Evolutionary conservation across 2,329 filamentous ascomycete genomes (phyloP).

Genomic region (Venturia asperata): DNA sequence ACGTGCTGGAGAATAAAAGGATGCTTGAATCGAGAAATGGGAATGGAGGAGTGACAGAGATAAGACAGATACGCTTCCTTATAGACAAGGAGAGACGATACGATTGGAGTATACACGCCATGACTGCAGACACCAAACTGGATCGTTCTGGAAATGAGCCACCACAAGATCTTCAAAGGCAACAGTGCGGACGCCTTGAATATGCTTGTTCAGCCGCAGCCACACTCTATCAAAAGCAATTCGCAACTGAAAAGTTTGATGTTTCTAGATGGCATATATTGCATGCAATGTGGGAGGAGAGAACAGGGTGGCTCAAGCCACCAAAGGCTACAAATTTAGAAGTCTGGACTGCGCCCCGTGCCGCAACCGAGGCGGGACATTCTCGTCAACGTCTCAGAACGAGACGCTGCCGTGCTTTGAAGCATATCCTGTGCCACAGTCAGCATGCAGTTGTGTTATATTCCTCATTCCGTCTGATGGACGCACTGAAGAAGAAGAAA

Average conservation of each 20-base stretch:
- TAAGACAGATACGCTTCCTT: no score
- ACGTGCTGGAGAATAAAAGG: no score
- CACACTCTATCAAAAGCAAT: no score
- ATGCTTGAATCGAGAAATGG: no score
- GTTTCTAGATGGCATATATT: no score
- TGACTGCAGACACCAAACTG: neutral
- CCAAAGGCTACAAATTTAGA: neutral
- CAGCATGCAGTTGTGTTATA: neutral
- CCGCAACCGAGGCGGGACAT: neutral
- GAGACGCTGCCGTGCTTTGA: neutral
- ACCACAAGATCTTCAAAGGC: neutral
- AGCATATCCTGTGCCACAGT: neutral
- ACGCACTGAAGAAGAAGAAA: neutral
- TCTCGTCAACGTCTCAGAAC: neutral
- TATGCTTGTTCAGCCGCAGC: neutral
- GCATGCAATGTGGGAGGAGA: no score
- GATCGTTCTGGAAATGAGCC: neutral
- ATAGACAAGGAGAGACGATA: neutral
- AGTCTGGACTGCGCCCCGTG: neutral
- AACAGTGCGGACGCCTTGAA: neutral
- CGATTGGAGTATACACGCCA: neutral
- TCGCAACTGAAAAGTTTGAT: no score
- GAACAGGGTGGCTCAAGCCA: no score
- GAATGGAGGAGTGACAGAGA: no score
- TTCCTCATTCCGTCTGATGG: neutral